Conservation (phyloP, 2,329 filamentous ascomycete species). For the Fusarium sp. region DNA sequence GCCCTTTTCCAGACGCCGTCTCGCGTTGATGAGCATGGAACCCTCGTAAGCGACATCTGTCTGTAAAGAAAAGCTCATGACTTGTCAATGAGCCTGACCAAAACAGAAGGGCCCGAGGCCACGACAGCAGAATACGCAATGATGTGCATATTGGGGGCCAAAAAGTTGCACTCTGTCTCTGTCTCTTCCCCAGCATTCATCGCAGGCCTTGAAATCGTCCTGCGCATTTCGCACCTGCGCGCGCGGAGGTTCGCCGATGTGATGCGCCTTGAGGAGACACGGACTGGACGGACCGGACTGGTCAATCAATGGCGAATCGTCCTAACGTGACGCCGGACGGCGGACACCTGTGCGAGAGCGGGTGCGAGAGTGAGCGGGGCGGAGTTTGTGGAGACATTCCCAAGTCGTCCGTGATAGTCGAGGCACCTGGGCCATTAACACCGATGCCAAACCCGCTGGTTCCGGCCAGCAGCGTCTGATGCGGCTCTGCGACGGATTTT, state of each 20-base stretch:
- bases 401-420: conserved; percentile 32
- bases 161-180: conserved; percentile 6
- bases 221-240: conserved; percentile 25
- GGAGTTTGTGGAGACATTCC: conserved; percentile 32
- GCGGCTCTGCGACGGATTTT: conserved; percentile 31
- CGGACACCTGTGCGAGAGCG: conserved; percentile 26
- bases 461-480: conserved; percentile 17
- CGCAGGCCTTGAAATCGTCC: conserved; percentile 35
- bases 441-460: conserved; percentile 9
- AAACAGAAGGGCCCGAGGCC: conserved; percentile 29
- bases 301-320: conserved; percentile 21
- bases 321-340: conserved; percentile 18
- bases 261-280: conserved; percentile 4
- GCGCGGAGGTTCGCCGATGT: conserved; percentile 34
- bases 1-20: not conserved
- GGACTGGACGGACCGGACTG: conserved; percentile 8
- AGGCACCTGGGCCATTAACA: conserved; percentile 34
- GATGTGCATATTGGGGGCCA: conserved; percentile 22
- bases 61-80: not conserved
- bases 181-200: conserved; percentile 21
- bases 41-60: conserved; percentile 9
- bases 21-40: conserved; percentile 9
- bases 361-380: conserved; percentile 12
- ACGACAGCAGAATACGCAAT: conserved; percentile 40
- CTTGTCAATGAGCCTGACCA: conserved; percentile 8